Evolutionary conservation across 768 basidiomycete species (phyloP), one percentile per base, ranked within the genome.

Genomic region (Macrolepiota fuliginosa): DNA sequence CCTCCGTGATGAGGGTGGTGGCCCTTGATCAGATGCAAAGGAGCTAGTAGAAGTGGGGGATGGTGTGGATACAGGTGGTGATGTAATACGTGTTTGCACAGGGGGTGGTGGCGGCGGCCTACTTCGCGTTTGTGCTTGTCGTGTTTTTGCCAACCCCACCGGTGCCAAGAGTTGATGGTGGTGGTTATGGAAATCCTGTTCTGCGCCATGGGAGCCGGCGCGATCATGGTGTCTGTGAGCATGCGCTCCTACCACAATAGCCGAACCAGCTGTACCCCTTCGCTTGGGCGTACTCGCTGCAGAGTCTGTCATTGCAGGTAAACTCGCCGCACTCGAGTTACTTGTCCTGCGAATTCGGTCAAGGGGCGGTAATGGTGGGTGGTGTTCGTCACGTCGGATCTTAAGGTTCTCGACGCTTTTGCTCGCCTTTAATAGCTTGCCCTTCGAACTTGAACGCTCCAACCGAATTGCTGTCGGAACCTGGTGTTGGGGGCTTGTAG

Each of bases 341-440:
- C 75, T 81, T 36, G 73, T 66, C 19, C 72, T 70, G 22, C 77
- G 71, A n/a, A 74, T 36, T 27, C 69, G 67, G 52, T 77, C 79
- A 27, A 76, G 63, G 10, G 73, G 73, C 1, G 75, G 73, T 40
- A 72, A 68, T 22, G 71, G 64, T 17, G 67, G 69, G 52, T 70
- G 72, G 19, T 65, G 64, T 45, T 70, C 47, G 45, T 68, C 70
- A 36, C 63, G 58, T 32, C 67, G 66, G 4, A 61, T 69, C 57
- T 80, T 79, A 22, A 90, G 59, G 63, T 84, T 78, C 69, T 91
- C 89, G 35, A 81, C 83, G 66, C 90, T 92, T 65, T 84, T 84
- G 71, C 84, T 87, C 35, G 81, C 71, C 70, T 90, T 91, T 59
- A 88, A 63, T 54, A 65, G 71, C 67, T 66, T 66, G 24, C 67